Evolutionary conservation across 2,329 filamentous ascomycete genomes (phyloP).

Genomic region (Ceratocystis huliohia): DNA sequence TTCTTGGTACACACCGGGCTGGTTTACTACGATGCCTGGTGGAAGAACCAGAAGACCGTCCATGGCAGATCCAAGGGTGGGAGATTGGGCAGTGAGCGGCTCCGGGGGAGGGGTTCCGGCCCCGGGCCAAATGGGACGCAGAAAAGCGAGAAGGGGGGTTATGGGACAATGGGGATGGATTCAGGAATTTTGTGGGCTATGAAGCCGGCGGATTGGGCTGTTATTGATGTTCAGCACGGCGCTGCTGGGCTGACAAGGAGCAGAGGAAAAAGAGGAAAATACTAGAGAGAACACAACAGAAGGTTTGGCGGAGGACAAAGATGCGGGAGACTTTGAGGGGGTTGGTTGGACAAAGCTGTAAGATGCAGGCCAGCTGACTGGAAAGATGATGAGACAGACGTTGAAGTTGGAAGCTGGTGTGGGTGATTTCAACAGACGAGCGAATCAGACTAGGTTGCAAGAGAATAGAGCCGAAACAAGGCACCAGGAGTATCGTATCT

Average conservation of each 20-base stretch:
- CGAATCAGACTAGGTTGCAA: neutral
- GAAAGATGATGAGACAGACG: neutral
- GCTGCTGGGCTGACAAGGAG: neutral
- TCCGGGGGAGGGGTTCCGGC: slow-evolving; percentile 15
- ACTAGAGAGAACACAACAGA: neutral
- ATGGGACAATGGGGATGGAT: neutral
- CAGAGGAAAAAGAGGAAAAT: neutral
- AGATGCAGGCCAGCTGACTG: neutral
- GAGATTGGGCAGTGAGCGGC: neutral
- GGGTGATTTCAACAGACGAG: neutral
- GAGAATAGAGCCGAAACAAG: neutral
- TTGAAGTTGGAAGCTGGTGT: neutral
- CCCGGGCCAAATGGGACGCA: slow-evolving; percentile 12
- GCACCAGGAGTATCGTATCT: neutral
- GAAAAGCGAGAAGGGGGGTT: neutral
- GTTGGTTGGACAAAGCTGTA: neutral
- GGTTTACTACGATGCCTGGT: slow-evolving; percentile 45
- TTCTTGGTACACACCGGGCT: slow-evolving; percentile 39
- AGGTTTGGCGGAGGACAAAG: neutral
- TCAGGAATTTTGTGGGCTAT: neutral
- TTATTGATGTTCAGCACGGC: too few species aligned
- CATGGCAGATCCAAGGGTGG: neutral
- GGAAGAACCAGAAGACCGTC: slow-evolving; percentile 35
- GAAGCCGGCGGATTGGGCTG: too few species aligned
- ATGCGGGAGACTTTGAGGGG: neutral